phyloP scores from a whole-genome alignment of 2,329 filamentous ascomycete genomes.

The Aspergillus brasiliensis region DNA sequence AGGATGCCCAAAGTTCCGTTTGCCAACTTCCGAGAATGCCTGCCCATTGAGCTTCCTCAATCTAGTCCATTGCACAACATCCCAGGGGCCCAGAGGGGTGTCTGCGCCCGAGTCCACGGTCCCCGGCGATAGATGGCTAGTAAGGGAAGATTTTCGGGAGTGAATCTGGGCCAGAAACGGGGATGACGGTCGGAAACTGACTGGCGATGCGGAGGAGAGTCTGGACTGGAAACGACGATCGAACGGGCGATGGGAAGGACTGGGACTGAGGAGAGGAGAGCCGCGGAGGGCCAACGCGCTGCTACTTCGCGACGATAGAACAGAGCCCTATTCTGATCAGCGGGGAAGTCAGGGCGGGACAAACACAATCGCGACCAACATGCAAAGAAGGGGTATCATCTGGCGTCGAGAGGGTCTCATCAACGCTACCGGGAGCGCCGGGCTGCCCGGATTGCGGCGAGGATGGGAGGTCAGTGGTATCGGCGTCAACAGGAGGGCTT shows the following conservation, averaged over 20 bases:
- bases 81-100: constrained; percentile 82
- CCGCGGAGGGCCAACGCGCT: constrained; percentile 70
- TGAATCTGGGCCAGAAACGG: constrained; percentile 76
- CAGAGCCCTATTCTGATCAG: constrained; percentile 51
- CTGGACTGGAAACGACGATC: constrained; percentile 92
- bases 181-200: constrained; percentile 70
- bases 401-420: constrained; percentile 73
- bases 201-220: constrained; percentile 64
- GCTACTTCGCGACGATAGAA: constrained; percentile 67
- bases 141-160: constrained; percentile 78
- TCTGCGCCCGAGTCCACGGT: constrained; percentile 67
- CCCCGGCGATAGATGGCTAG: constrained; percentile 64
- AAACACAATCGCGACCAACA: constrained; percentile 57
- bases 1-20: constrained; percentile 86
- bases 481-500: constrained; percentile 15
- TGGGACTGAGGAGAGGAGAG: constrained; percentile 70
- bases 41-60: constrained; percentile 86
- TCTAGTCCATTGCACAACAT: constrained; percentile 94
- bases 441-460: constrained; percentile 24
- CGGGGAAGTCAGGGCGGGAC: constrained; percentile 56
- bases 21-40: constrained; percentile 88
- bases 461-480: constrained; percentile 26
- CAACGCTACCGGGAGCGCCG: constrained; percentile 46
- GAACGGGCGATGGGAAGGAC: constrained; percentile 86
- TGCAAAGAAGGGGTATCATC: constrained; percentile 84